Evolutionary conservation across 257 asterid species (phyloP).

Genomic region (Nicotiana undulata): DNA sequence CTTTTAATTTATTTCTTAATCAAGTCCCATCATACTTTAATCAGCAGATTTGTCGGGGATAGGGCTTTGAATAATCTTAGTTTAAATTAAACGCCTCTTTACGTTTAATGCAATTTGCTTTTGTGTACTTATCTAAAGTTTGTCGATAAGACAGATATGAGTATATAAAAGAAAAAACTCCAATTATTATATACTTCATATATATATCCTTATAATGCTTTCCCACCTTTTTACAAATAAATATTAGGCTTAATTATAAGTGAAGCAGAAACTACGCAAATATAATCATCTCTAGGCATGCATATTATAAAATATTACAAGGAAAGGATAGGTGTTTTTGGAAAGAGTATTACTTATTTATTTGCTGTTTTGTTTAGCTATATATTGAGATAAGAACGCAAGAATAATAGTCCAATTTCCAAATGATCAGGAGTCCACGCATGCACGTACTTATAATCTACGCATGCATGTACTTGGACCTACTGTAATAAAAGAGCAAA

Average conservation of each 20-base stretch:
- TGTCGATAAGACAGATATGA: neutral
- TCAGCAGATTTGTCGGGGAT: neutral
- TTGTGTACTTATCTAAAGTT: neutral
- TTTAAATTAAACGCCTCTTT: neutral
- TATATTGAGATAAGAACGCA: neutral
- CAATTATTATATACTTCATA: neutral
- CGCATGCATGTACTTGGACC: neutral
- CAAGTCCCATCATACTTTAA: neutral
- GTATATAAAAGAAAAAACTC: neutral
- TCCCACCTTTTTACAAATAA: neutral
- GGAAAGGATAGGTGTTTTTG: neutral
- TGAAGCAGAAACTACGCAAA: neutral
- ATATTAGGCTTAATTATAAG: neutral
- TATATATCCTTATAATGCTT: neutral
- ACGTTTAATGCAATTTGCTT: neutral
- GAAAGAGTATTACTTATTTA: too few species aligned
- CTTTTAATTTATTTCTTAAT: neutral
- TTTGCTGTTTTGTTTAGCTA: neutral
- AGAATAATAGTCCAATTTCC: neutral
- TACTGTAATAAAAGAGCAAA: neutral
- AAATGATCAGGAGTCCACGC: neutral
- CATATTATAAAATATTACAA: neutral
- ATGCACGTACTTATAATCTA: neutral
- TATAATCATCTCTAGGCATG: neutral
- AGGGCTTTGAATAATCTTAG: neutral